These are phyloP conservation scores for Dactylellina cionopaga DNA, from an alignment of 2,329 filamentous ascomycete species.

Conservation along the genomic window DNA sequence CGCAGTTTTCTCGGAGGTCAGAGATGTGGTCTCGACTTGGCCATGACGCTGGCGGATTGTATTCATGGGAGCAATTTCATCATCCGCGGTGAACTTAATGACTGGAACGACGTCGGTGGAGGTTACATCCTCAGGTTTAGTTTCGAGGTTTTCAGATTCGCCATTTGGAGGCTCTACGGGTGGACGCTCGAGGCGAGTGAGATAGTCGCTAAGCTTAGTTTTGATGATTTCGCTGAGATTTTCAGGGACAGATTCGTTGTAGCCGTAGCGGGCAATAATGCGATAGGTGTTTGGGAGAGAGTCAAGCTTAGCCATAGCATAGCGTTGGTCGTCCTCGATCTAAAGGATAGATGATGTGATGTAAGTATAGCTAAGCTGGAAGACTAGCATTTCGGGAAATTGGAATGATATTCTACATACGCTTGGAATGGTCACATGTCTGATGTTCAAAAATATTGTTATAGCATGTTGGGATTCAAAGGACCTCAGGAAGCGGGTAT, in stretches of 20 bases:
- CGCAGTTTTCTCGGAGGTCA: constrained; percentile 19
- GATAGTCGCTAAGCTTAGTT: constrained; percentile 21
- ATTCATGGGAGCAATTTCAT: constrained; percentile 14
- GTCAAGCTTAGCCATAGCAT: constrained; percentile 62
- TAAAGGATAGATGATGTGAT: constrained; percentile 41
- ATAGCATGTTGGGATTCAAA: constrained; percentile 74
- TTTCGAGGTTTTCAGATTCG: constrained; percentile 33
- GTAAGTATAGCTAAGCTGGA: neutral
- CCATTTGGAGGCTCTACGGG: constrained; percentile 1
- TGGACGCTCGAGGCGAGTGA: constrained; percentile 7
- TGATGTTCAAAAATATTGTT: constrained; percentile 78
- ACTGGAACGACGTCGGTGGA: neutral
- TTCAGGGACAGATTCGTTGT: constrained; percentile 75
- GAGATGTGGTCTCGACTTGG: constrained; percentile 10
- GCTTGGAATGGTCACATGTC: constrained; percentile 62
- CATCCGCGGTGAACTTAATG: constrained; percentile 1
- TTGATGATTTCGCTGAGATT: constrained; percentile 66
- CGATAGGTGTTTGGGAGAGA: constrained; percentile 73
- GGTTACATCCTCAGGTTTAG: neutral
- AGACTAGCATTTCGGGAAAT: no score
- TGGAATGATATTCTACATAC: neutral
- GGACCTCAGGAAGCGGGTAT: constrained; percentile 77
- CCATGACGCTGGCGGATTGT: constrained; percentile 18
- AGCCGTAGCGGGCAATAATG: constrained; percentile 76
- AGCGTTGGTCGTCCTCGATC: constrained; percentile 62